phyloP scores from a whole-genome alignment of 2,329 filamentous ascomycete species.

The Colletotrichum sansevieriae region DNA sequence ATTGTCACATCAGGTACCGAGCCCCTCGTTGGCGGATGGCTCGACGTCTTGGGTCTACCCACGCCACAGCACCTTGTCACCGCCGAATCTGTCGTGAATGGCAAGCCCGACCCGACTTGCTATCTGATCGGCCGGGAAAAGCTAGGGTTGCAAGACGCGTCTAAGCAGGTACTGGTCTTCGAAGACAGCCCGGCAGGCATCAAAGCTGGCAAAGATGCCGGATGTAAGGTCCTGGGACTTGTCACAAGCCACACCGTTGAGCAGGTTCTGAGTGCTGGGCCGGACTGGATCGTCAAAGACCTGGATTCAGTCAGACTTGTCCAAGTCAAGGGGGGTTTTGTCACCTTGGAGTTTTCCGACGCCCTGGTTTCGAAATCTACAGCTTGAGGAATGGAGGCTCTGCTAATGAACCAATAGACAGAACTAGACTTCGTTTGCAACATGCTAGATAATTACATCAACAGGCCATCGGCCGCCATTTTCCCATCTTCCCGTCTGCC shows the following conservation, averaged over 20 bases:
- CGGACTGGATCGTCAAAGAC: slow-evolving; percentile 89
- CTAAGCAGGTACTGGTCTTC: slow-evolving; percentile 76
- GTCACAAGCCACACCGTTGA: slow-evolving; percentile 84
- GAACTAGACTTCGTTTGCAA: slow-evolving; percentile 28
- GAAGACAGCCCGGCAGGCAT: slow-evolving; percentile 93
- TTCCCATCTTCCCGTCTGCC: neutral
- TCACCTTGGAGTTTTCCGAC: slow-evolving; percentile 77
- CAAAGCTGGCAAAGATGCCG: slow-evolving; percentile 84
- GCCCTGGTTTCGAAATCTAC: slow-evolving; percentile 56
- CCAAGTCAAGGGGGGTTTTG: slow-evolving; percentile 66
- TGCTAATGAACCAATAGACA: slow-evolving; percentile 37
- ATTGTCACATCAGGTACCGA: slow-evolving; percentile 84
- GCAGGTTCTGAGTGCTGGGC: slow-evolving; percentile 79
- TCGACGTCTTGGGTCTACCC: slow-evolving; percentile 74
- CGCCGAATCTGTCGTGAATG: slow-evolving; percentile 80
- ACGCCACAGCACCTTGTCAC: slow-evolving; percentile 76
- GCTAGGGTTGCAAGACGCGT: slow-evolving; percentile 64
- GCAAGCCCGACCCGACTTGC: slow-evolving; percentile 83
- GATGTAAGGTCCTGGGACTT: slow-evolving; percentile 86
- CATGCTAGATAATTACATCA: slow-evolving; percentile 4
- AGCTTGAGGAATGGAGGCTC: slow-evolving; percentile 40
- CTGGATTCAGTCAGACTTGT: slow-evolving; percentile 78
- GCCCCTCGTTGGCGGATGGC: slow-evolving; percentile 79
- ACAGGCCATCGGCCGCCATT: neutral
- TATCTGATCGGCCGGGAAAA: slow-evolving; percentile 76